Evolutionary conservation across 1,139 yeast genomes (phyloP), one percentile per base, ranked within the genome.

Genomic region (Geotrichum candidum): DNA sequence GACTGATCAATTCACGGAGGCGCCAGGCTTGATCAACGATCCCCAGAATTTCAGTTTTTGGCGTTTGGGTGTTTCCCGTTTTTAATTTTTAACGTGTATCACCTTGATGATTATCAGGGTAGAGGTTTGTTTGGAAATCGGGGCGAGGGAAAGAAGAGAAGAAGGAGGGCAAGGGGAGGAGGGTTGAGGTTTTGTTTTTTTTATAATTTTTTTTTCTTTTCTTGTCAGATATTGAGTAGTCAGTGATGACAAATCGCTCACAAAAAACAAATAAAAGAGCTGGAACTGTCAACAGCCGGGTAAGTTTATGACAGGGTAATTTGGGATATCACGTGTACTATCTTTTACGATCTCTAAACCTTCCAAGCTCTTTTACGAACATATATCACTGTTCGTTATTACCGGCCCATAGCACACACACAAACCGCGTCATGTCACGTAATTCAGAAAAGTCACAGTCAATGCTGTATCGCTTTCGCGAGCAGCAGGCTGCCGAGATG

Each of bases 391-490:
- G 22, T n/a, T 41, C n/a, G n/a, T 53, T 51, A 56, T 51, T 52
- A 53, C 53, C 15, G 48, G 23, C 27, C 25, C n/a, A 41, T 15
- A 18, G 11, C 31, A 22, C 18, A 25, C 46, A n/a, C 46, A 38
- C 33, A 22, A 46, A 41, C 25, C 35, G 27, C 48, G 60, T 18
- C 35, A 88, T 88, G 96, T 87, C 95, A 53, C 77, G 95, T 66
- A 88, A 87, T 69, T 81, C 81, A 54, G 95, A 89, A 68, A 88
- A 86, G 71, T 87, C 94, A 3, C 88, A 87, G 71, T 83, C 92
- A 0, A 81, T 86, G 63, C 81, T 89, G 65, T 84, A 83, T 68
- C 77, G 90, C 59, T 85, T 80, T 70, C 87, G 87, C 65, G 86
- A 82, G 61, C 82, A 82, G 64, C 82, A 82, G 69, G 86, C 84